Evolutionary conservation across 306 rosid genomes (phyloP), one percentile per base, ranked within the genome.

Genomic region (Inga laurina): DNA sequence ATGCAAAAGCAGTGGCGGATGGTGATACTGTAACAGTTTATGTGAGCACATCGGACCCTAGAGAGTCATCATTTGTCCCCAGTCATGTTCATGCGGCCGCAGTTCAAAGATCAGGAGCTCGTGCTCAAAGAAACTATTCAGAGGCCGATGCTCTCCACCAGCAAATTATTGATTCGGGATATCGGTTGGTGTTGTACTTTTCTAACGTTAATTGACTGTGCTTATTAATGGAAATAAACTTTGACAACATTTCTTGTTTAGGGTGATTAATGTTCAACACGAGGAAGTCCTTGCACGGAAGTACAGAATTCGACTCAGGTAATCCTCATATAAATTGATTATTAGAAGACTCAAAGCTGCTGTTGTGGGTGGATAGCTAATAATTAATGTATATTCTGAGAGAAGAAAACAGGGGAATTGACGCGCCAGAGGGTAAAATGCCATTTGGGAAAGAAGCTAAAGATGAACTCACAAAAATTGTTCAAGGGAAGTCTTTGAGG

Each of bases 281-380:
- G 84, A 89, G 83, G 98, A 96, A 68, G 64, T 84, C 86, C 94
- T 96, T 1, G 98, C 97, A 2, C 89, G 83, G 35, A 96, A 92
- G 88, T 94, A 92, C 67, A 79, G 98, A 77, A 92, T 96, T 80
- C 93, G 98, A 70, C 85, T 96, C 51, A 92, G 99, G 99, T 96
- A 89, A 84, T 61, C 8, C 48, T 22, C 18, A 62, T 41, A 37
- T 22, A 35, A 2, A 30, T 67, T 41, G 11, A 62, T 32, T 49
- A 72, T 30, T 64, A 49, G n/a, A 79, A 30, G 44, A 75, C 7
- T 62, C 35, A 37, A 24, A 24, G 62, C 46, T 77, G 66, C 48
- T 77, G 21, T 74, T 45, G 41, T 72, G 79, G 49, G 12, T 78
- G 51, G 9, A 7, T 59, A 21, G 66, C 66, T 59, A 59, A 59